Conservation (phyloP, 208 protist species). For the Wallacemonas rigidus region DNA sequence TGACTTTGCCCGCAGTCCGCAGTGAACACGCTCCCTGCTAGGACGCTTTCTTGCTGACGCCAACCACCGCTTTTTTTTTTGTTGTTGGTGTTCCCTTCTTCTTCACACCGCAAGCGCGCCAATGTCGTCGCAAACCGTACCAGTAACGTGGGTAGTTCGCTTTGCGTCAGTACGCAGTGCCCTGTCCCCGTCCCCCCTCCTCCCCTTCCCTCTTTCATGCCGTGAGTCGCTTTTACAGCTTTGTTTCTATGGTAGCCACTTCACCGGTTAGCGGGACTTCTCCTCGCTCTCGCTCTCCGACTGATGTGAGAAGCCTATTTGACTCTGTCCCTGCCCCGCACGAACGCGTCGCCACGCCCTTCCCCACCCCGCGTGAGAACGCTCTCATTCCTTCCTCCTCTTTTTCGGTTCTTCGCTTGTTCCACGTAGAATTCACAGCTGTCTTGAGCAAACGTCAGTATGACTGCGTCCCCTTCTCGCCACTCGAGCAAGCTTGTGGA, state of each 20-base stretch:
- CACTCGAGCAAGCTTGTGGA: slow-evolving; percentile 3
- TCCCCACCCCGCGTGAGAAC: not conserved
- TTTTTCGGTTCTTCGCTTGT: not conserved
- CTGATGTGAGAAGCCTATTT: no score
- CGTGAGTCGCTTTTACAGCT: not conserved
- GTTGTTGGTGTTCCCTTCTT: no score
- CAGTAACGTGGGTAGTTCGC: no score
- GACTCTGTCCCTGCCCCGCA: no score
- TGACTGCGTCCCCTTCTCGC: not conserved
- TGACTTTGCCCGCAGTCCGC: not conserved
- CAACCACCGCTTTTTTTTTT: no score
- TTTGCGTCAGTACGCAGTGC: no score
- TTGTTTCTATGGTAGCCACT: not conserved
- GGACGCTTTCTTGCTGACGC: no score
- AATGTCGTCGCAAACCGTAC: no score
- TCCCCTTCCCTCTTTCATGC: slow-evolving; percentile 17
- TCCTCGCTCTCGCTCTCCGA: no score
- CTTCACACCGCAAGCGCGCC: no score
- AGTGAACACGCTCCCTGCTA: not conserved
- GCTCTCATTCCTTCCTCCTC: not conserved
- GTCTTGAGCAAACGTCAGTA: not conserved
- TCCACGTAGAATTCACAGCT: no score
- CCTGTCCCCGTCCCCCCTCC: not conserved
- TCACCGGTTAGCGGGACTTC: not conserved
- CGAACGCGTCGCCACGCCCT: no score